Base-by-base conservation (phyloP, 805 yeast genomes). In the Schwanniomyces yamadae region DNA sequence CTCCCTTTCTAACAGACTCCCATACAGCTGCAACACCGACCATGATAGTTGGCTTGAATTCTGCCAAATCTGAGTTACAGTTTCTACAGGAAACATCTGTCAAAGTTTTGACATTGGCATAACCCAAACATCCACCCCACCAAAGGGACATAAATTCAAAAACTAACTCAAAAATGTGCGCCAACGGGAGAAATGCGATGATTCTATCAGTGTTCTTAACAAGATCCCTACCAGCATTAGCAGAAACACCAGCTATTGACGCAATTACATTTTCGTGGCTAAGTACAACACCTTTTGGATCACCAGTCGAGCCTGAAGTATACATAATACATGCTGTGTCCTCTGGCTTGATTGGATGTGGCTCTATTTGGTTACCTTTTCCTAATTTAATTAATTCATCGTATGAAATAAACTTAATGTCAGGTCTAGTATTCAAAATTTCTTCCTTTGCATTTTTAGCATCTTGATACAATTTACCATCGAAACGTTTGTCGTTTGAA, bases 1-100 rank as follows among this genome's bases (percentile, higher is more conserved):
- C 84, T 40, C 99, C 99, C 71, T 93, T 93, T 63, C 90, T 84
- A 42, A 93, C 87, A 24, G 84, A 75, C 71, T 93, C 99, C 95
- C 96, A 93, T 35, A 93, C 97, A 4, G 98, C 96, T 12, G 97
- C 97, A 39, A 93, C 99, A 63, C 96, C 99, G 46, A 89, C 96
- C 96, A 93, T 85, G 49, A 90, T 65, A 4, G 96, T 85, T 40
- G 99, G 99, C 60, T 80, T 74, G 65, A 89, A 85, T 54, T 84
- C 85, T 38, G 73, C 77, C 70, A 93, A 77, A 61, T 93, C 99
- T 54, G 96, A 91, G 39, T 76, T 67, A 69, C 95, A 89, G 67
- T 93, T 85, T 53, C 77, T 80, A 55, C 85, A 79, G 2, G 95
- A 86, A 2, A 74, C 69, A 45, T 85, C 95, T 14, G 95, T 80